Evolutionary conservation across 306 rosid species (phyloP), one percentile per base, ranked within the genome.

Genomic region (Prunus armeniaca): DNA sequence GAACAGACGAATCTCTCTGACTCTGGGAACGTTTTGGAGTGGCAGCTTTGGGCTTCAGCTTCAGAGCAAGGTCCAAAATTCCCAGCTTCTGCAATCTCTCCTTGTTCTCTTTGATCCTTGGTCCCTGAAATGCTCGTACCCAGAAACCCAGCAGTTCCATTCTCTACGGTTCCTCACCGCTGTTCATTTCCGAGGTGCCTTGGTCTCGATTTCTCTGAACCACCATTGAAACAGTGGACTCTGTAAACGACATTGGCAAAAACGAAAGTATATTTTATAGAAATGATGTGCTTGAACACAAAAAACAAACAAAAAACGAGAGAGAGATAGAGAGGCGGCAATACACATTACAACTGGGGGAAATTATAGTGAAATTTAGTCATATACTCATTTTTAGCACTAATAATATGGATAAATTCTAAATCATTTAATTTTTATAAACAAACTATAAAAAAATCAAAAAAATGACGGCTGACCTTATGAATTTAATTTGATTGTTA

Each of bases 1-100:
- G 47, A 1, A 62, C 47, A 0, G 55, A 75, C 7, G 76, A 74
- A 28, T 28, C 41, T 72, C 46, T 72, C 19, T 47, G 69, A 7
- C 46, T 72, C 19, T 47, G 69, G 9, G 55, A 20, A 32, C 71
- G 75, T 54, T 84, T 85, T 3, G 51, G 68, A 18, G 32, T 15
- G 58, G 69, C 52, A 52, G 75, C 9, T 15, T 74, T 7, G 73
- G 87, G 43, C 50, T 87, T 89, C 75, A 89, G 92, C 64, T 87
- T 79, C 3, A 28, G 87, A 62, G 93, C 79, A 57, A 93, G 91
- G 6, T 86, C 90, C 4, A 87, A 28, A 63, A 93, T 72, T 2
- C 96, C 96, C 5, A 89, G 83, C 67, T 85, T 89, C 14, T 84
- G 84, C 90, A 93, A 75, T 78, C 90, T 88, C 83, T 90, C 93